A percentile compares a stretch with the other conserved stretches of the same genome.
These are phyloP conservation scores for Vigna trinervia DNA, from an alignment of 306 rosid genomes.

Conservation along the genomic window DNA sequence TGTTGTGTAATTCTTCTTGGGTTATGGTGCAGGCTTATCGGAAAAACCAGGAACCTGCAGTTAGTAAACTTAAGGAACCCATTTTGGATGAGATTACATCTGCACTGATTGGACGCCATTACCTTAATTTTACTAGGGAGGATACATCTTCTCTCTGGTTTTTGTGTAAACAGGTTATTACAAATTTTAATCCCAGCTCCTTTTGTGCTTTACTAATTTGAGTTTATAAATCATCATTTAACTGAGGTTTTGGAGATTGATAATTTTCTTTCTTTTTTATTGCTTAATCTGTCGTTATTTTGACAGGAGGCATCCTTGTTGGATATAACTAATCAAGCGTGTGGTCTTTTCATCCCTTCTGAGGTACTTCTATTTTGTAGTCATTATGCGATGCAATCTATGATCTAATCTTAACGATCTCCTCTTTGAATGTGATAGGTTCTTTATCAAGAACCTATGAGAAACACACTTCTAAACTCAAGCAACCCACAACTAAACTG, in stretches of 20 bases:
- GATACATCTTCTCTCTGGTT: constrained; percentile 87
- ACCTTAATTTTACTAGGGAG: constrained; percentile 78
- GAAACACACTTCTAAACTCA: no score
- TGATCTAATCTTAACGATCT: constrained; percentile 19
- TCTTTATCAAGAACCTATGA: no score
- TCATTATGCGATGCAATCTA: constrained; percentile 16
- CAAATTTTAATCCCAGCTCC: constrained; percentile 10
- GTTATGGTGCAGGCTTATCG: constrained; percentile 64
- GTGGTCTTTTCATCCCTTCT: constrained; percentile 72
- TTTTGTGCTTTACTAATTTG: constrained; percentile 19
- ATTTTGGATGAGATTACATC: constrained; percentile 67
- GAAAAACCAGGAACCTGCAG: constrained; percentile 78
- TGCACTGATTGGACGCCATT: constrained; percentile 60
- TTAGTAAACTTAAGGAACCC: constrained; percentile 82
- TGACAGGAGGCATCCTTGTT: constrained; percentile 93
- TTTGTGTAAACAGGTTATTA: constrained; percentile 88
- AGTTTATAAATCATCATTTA: constrained; percentile 27
- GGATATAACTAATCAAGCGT: constrained; percentile 82
- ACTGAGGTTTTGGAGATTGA: constrained; percentile 19
- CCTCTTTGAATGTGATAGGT: not conserved
- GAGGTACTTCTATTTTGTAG: constrained; percentile 61
- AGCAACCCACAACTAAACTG: no score
- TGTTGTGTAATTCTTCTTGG: constrained; percentile 29
- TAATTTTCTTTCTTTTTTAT: constrained; percentile 25
- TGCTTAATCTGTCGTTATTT: constrained; percentile 44